A percentile compares a stretch with the other conserved stretches of the same genome.
Evolutionary conservation across 1,139 yeast genomes (phyloP).

Genomic region (Wickerhamomyces sp.): DNA sequence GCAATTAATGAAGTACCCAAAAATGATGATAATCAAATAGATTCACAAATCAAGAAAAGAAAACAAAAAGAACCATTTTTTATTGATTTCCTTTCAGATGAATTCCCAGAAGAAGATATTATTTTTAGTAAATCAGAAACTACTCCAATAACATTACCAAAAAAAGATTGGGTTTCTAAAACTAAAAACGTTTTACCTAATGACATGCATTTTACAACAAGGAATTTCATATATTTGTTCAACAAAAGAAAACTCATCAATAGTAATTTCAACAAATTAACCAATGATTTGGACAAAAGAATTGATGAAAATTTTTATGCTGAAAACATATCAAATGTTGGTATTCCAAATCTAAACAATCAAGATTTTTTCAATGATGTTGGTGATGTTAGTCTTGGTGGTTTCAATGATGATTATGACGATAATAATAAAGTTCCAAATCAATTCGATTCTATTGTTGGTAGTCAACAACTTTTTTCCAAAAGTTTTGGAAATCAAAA

Average conservation of each 20-base stretch:
- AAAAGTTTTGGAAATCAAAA: constrained; percentile 26
- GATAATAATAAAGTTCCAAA: constrained; percentile 3
- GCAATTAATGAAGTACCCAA: background rate
- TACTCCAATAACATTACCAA: constrained; percentile 36
- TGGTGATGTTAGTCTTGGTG: constrained; percentile 22
- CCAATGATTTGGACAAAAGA: constrained; percentile 15
- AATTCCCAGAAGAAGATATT: constrained; percentile 26
- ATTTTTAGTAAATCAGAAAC: constrained; percentile 43
- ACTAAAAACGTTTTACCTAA: constrained; percentile 57
- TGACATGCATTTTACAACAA: constrained; percentile 71
- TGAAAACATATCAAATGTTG: constrained; percentile 40
- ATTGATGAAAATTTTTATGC: constrained; percentile 79
- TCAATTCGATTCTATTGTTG: constrained; percentile 13
- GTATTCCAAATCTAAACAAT: constrained; percentile 22
- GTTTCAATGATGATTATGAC: constrained; percentile 10
- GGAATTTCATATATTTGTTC: constrained; percentile 61
- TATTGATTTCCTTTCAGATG: constrained; percentile 46
- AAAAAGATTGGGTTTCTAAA: constrained; percentile 36
- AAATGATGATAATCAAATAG: constrained; percentile 8
- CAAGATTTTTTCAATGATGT: constrained; percentile 31
- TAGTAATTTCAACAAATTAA: constrained; percentile 24
- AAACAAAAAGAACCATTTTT: constrained; percentile 28
- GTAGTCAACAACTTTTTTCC: constrained; percentile 1
- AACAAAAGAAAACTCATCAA: constrained; percentile 52
- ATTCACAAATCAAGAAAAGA: constrained; percentile 22